phyloP scores from a whole-genome alignment of 202 grass and related monocot species.

The Panicum virgatum region DNA sequence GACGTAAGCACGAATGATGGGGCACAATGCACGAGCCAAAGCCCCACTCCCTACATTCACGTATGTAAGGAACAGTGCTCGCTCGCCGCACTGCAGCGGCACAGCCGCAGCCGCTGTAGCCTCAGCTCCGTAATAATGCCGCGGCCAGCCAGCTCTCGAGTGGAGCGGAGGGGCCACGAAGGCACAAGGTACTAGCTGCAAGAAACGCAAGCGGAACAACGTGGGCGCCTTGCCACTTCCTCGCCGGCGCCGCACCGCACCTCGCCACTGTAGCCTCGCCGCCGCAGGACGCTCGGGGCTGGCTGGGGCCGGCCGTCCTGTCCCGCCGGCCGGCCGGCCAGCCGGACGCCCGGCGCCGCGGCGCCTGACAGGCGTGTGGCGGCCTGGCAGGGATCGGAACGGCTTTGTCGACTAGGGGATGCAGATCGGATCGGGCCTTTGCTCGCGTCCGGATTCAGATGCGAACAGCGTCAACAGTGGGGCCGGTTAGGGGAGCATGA shows the following conservation, averaged over 20 bases:
- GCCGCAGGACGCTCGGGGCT: neutral
- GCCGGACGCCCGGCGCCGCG: neutral
- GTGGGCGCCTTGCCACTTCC: conserved; percentile 25
- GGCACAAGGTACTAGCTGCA: neutral
- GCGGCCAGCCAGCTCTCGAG: neutral
- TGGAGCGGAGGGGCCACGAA: neutral
- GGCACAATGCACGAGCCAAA: no score
- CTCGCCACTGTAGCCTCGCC: neutral
- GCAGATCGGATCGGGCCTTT: conserved; percentile 8
- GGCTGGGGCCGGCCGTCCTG: no score
- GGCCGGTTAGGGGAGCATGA: conserved; percentile 4
- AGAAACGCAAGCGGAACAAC: conserved; percentile 31
- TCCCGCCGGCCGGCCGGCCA: no score
- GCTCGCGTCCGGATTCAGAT: neutral
- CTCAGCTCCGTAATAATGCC: neutral
- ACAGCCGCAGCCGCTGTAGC: neutral
- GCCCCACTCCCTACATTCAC: no score
- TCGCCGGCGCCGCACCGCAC: neutral
- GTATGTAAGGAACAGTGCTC: no score
- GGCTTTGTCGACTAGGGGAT: neutral
- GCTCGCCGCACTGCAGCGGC: neutral
- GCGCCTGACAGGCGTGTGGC: neutral
- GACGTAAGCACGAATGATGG: no score
- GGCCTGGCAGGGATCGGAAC: neutral
- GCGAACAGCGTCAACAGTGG: conserved; percentile 4